These are phyloP conservation scores for Xylaria castorea DNA, from an alignment of 495 filamentous ascomycete species.

Conservation along the genomic window DNA sequence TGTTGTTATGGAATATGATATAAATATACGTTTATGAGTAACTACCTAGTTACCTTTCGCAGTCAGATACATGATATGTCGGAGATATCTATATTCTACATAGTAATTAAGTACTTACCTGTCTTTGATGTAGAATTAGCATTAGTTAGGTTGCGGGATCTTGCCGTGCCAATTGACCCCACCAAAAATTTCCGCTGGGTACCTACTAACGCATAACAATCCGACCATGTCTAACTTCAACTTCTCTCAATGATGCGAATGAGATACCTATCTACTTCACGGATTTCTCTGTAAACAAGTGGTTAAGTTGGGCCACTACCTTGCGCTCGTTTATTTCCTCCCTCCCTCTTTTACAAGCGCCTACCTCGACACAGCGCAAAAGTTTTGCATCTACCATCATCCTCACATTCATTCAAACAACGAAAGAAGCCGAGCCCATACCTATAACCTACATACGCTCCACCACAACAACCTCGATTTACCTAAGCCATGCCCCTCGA, in stretches of 20 bases:
- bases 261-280: not conserved
- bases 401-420: not conserved
- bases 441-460: no score
- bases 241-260: not conserved
- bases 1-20: not conserved
- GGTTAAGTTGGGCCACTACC: not conserved
- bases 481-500: conserved; percentile 79
- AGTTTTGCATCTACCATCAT: not conserved
- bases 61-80: not conserved
- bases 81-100: not conserved
- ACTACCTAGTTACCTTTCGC: not conserved
- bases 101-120: not conserved
- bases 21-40: not conserved
- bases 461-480: not conserved
- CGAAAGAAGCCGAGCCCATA: not conserved
- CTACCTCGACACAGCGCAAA: not conserved
- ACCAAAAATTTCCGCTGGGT: conserved; percentile 36
- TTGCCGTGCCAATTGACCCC: conserved; percentile 30
- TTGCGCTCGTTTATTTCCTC: not conserved
- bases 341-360: not conserved
- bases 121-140: not conserved
- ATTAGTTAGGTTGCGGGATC: not conserved
- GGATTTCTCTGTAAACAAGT: not conserved
- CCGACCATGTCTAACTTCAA: not conserved
- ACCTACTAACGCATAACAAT: not conserved